Conservation (phyloP, 202 grass and related monocot genomes). For the Zizania palustris region DNA sequence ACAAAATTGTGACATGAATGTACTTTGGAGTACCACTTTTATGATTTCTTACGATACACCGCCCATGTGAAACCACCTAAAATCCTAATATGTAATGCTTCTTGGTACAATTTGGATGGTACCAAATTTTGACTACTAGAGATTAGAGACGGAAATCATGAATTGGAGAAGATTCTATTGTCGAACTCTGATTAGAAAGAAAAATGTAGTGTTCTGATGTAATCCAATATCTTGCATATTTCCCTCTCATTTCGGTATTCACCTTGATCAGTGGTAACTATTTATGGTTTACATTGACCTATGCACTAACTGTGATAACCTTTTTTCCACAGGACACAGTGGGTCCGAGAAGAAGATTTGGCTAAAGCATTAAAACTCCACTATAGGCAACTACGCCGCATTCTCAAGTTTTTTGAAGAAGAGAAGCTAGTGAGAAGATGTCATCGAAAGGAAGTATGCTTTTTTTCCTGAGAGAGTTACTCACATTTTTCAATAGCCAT, state of each 20-base stretch:
- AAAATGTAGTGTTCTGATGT: too few species aligned
- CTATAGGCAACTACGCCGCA: conserved; percentile 66
- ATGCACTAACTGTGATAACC: conserved; percentile 8
- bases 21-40: background rate
- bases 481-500: too few species aligned
- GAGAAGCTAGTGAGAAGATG: conserved; percentile 76
- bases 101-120: background rate
- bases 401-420: conserved; percentile 84
- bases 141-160: too few species aligned
- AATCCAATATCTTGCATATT: background rate
- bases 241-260: background rate
- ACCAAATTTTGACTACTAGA: too few species aligned
- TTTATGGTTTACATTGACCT: conserved; percentile 29
- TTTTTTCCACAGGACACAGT: conserved; percentile 52
- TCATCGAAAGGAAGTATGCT: conserved; percentile 63
- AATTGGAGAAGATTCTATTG: too few species aligned
- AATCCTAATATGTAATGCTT: background rate
- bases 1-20: background rate
- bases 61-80: background rate
- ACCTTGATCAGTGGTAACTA: background rate
- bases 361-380: conserved; percentile 71
- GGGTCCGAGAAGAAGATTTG: conserved; percentile 87
- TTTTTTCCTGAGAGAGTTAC: background rate
- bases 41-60: background rate
- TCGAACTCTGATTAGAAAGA: too few species aligned